phyloP scores from a whole-genome alignment of 768 basidiomycete genomes.

The Hydnomerulius pinastri region DNA sequence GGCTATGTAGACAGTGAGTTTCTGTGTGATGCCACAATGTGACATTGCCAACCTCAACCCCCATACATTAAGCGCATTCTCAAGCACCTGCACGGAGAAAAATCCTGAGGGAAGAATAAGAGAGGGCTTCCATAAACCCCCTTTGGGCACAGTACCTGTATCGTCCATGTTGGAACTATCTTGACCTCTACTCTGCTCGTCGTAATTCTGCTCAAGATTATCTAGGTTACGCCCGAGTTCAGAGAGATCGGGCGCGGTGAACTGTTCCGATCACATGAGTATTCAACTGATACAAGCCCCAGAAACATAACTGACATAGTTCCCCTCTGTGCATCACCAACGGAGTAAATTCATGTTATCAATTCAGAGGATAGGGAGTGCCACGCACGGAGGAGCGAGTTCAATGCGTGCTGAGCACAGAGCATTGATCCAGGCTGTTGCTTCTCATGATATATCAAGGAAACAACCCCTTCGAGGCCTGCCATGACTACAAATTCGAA shows the following conservation, averaged over 20 bases:
- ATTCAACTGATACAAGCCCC: not conserved
- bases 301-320: constrained; percentile 43
- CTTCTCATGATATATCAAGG: constrained; percentile 74
- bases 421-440: constrained; percentile 81
- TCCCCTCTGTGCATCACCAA: constrained; percentile 39
- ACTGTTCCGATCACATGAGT: constrained; percentile 45
- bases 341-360: constrained; percentile 40
- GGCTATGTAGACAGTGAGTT: constrained; percentile 36
- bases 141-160: constrained; percentile 52
- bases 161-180: constrained; percentile 88
- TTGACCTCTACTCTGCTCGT: constrained; percentile 43
- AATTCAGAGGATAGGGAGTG: constrained; percentile 34
- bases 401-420: constrained; percentile 87
- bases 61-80: constrained; percentile 83
- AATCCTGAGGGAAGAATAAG: constrained; percentile 54
- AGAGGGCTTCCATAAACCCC: not conserved
- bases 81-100: constrained; percentile 89
- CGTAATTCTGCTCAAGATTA: constrained; percentile 60
- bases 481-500: constrained; percentile 45
- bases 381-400: constrained; percentile 68
- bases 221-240: constrained; percentile 72
- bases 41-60: constrained; percentile 61
- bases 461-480: constrained; percentile 52
- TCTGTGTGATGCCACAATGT: not conserved
- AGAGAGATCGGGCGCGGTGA: constrained; percentile 77